Base-by-base conservation (phyloP, 192 early-diverging fungal genomes). In the Gryganskiella cystojenkinii region DNA sequence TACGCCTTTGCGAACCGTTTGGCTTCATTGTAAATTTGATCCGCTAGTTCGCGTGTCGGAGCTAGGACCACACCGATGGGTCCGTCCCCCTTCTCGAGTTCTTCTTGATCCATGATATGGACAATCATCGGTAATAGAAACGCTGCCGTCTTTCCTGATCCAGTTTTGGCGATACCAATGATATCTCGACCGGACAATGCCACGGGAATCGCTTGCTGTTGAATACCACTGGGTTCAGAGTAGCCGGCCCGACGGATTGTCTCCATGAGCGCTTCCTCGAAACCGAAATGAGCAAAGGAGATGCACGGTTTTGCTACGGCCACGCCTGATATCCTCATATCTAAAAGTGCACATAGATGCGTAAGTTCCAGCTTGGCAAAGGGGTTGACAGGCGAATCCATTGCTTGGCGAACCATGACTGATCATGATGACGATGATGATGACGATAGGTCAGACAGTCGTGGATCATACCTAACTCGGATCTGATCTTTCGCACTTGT, bases 221-320 rank as follows among this genome's bases (percentile, higher is more conserved):
- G 94, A 67, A 95, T 94, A 0, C 87, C 88, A 47, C 93, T 90
- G 13, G 94, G 94, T 40, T 87, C 85, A 0, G 87, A 84, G 67
- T 89, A 94, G 10, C 90, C 92, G 24, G 82, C 82, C 47, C 88
- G 86, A 10, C 85, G 70, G 35, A 95, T 90, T 3, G 81, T 71
- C 45, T 80, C 72, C 62, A 93, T 71, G 10, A 95, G 80, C 10
- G 80, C 78, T 11, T 93, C 88, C 45, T 92, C 93, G 71, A 95
- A 93, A 15, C 89, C 90, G 75, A 95, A 94, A 71, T 95, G 94
- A 1, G 90, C 93, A 82, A 95, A 95, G 8, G 93, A 93, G 44
- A 92, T 89, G 66, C 92, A 92, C 0, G 94, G 93, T 31, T 90
- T 90, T 7, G 91, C 84, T 13, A 86, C 74, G 60, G 84, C 76